phyloP scores from a whole-genome alignment of 305 asterid species.

The Fraxinus platypoda region DNA sequence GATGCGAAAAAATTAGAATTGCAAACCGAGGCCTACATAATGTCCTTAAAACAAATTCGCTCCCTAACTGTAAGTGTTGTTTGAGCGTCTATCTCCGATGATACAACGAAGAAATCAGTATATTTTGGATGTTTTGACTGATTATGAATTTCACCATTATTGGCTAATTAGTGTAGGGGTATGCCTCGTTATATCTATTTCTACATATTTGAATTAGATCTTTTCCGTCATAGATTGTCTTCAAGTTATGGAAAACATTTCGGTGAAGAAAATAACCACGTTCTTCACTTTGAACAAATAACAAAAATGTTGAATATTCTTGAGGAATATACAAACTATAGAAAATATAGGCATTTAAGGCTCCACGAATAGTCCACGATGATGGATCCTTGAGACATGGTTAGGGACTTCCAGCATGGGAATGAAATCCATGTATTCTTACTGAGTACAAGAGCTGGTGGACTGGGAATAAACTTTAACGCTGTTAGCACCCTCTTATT shows the following conservation, averaged over 20 bases:
- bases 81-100: too few species aligned
- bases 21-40: too few species aligned
- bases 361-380: constrained; percentile 95
- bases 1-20: too few species aligned
- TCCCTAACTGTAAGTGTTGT: too few species aligned
- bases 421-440: constrained; percentile 85
- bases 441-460: constrained; percentile 97
- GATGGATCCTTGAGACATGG: constrained; percentile 96
- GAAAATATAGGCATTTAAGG: constrained; percentile 81
- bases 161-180: too few species aligned
- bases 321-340: constrained; percentile 94
- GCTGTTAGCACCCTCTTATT: constrained; percentile 89
- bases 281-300: constrained; percentile 93
- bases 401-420: constrained; percentile 95
- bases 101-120: too few species aligned
- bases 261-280: constrained; percentile 72
- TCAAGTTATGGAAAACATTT: too few species aligned
- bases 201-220: too few species aligned
- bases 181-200: too few species aligned
- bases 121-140: too few species aligned
- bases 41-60: too few species aligned
- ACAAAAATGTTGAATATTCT: constrained; percentile 90
- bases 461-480: constrained; percentile 92
- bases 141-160: too few species aligned
- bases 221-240: constrained; percentile 11